Evolutionary conservation across 2,329 filamentous ascomycete species (phyloP).

Genomic region (Talaromyces atroroseus): DNA sequence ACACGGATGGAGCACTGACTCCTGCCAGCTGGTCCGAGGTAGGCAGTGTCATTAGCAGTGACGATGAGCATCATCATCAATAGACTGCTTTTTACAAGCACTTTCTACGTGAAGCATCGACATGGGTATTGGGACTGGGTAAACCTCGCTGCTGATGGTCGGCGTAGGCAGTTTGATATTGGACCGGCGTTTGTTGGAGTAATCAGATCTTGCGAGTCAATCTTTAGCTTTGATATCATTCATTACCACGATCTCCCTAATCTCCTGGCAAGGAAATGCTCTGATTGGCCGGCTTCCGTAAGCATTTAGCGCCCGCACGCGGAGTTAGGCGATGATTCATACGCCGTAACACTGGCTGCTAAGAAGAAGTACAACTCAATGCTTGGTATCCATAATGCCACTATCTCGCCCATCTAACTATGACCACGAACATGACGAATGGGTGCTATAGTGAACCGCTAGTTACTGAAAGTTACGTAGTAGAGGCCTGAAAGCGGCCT

Average conservation of each 20-base stretch:
- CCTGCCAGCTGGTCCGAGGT: constrained; percentile 42
- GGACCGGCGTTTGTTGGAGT: neutral
- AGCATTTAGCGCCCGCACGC: neutral
- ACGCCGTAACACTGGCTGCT: too few species aligned
- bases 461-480: too few species aligned
- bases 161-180: neutral
- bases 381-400: too few species aligned
- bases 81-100: neutral
- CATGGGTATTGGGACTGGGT: neutral
- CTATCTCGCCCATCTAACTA: too few species aligned
- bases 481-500: neutral
- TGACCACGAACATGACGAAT: too few species aligned
- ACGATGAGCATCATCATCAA: constrained; percentile 25
- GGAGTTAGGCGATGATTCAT: too few species aligned
- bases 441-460: neutral
- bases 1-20: constrained; percentile 29
- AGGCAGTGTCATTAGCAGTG: constrained; percentile 39
- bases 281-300: neutral
- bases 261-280: neutral
- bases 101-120: neutral
- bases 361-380: too few species aligned
- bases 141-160: neutral
- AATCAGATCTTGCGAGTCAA: neutral
- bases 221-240: neutral
- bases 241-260: too few species aligned